Evolutionary conservation across 148 eudicot genomes (phyloP), one percentile per base, ranked within the genome.

Genomic region (Diospyros kaki): DNA sequence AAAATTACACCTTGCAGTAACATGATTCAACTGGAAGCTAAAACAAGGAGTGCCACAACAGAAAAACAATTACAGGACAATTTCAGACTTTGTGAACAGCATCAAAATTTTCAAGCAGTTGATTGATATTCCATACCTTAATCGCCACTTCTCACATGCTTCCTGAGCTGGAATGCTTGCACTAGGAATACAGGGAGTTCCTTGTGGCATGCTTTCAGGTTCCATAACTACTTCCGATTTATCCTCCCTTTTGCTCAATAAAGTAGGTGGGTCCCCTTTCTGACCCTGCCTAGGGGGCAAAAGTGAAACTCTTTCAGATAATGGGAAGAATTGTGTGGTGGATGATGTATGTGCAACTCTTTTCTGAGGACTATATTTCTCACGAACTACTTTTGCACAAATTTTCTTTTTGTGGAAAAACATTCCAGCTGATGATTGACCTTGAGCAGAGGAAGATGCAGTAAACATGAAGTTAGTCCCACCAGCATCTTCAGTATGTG

Each of bases 71-170:
- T 62, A 62, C n/a, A 48, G 17, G 51, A 44, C n/a, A 56, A 51
- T 59, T 15, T 64, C 15, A 14, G 52, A 59, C 28, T 3, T 18
- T 60, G 45, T 17, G 64, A 39, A 50, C n/a, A 28, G 13, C 39
- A 10, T 48, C 68, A 15, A 14, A 56, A 65, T 28, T 52, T 18
- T 42, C n/a, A 63, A 77, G 56, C 42, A 62, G 62, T 14, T 45
- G 42, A 44, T 46, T 28, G 43, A 73, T 59, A n/a, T 62, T 18
- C 76, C 78, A 76, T 80, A 96, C 99, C 99, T 89, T 58, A 88
- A 70, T 76, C 97, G 95, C 97, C 99, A 96, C 83, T 84, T 93
- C 81, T 96, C 99, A 85, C 99, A 96, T 66, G 94, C 90, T 85
- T 89, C 98, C 77, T 86, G 91, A 70, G 91, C 93, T 69, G 89